These are phyloP conservation scores for Fraxinus platypoda DNA, from an alignment of 305 asterid genomes.

Conservation along the genomic window DNA sequence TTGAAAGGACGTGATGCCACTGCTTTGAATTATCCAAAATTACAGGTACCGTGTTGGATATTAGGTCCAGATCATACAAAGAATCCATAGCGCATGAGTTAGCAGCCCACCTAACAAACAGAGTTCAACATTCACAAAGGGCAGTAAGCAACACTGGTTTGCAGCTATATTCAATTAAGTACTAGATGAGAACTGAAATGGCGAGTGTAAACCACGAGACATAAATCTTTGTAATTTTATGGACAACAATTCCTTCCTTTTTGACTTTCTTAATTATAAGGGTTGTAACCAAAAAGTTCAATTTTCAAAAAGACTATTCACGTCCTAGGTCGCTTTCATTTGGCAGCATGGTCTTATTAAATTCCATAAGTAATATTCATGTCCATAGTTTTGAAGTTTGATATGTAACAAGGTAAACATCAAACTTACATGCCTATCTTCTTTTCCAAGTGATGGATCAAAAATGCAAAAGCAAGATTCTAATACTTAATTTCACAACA, in stretches of 20 bases:
- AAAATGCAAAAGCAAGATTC: neutral
- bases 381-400: neutral
- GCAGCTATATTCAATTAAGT: slow-evolving; percentile 7
- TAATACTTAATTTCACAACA: slow-evolving; percentile 1
- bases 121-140: slow-evolving; percentile 13
- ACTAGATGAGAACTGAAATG: slow-evolving; percentile 4
- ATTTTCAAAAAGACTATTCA: neutral
- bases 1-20: slow-evolving; percentile 82
- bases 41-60: slow-evolving; percentile 72
- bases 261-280: neutral
- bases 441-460: neutral
- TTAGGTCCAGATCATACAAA: slow-evolving; percentile 77
- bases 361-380: neutral
- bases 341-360: neutral
- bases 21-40: slow-evolving; percentile 79
- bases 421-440: neutral
- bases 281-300: neutral
- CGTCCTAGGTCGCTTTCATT: neutral
- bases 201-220: neutral
- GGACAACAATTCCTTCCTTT: neutral
- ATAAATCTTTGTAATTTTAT: neutral
- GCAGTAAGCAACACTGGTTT: neutral
- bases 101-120: slow-evolving; percentile 67
- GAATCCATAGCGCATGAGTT: slow-evolving; percentile 75
- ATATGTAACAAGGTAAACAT: neutral